Evolutionary conservation across 2,329 filamentous ascomycete species (phyloP), one percentile per base, ranked within the genome.

Genomic region (Chaetomium globosum): DNA sequence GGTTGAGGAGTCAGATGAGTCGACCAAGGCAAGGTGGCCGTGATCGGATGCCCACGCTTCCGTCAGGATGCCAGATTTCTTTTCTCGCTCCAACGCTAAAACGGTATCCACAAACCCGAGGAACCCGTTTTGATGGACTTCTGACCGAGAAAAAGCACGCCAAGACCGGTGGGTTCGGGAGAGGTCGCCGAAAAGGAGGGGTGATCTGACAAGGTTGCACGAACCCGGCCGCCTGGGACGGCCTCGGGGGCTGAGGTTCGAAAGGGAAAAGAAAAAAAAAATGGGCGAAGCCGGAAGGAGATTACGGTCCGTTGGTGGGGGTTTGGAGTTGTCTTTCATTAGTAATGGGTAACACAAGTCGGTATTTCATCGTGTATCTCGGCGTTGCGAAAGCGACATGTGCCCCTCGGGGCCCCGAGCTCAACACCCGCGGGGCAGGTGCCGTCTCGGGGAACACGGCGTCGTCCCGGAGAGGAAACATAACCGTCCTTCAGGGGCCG

Each of bases 191-290:
- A 65, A 53, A 59, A 59, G 51, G 56, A 60, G 58, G 55, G 53
- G 28, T 63, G 61, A 65, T 64, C 65, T 61, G 64, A 66, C 65
- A 66, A 36, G 60, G 69, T 72, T 56, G 63, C 59, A 71, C 69
- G 66, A 67, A 66, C 57, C 67, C 67, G 63, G 61, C 65, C 64
- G 67, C 54, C 36, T 66, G 67, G 65, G 56, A 59, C 67, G 43
- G 54, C 57, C 61, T 56, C 21, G 36, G 57, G 54, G 48, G 46
- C 23, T 62, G 54, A 28, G 51, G 30, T 39, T 61, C 10, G 46
- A 43, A 19, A 23, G 16, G 16, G 39, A 43, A 36, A 36, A 36
- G 10, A 12, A 43, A 43, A 43, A 43, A 19, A 59, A 33, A 46
- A n/a, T 16, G 21, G 10, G 30, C 26, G 48, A 52, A 53, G 39